Conservation (phyloP, 345 rosid genomes). For the Eucalyptus polyanthemos region DNA sequence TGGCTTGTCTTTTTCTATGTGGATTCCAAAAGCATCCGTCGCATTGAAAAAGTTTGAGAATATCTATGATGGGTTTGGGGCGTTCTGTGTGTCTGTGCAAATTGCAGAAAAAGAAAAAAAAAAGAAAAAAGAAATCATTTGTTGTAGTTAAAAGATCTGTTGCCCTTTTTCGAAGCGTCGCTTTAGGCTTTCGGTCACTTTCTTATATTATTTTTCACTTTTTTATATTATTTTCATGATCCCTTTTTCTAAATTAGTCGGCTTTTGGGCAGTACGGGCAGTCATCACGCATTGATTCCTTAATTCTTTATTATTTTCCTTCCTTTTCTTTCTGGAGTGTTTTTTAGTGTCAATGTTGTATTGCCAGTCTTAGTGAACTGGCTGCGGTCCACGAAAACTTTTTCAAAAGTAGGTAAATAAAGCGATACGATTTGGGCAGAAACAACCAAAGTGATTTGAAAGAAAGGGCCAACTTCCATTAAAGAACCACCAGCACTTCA, state of each 20-base stretch:
- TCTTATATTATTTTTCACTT: neutral
- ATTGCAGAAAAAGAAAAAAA: neutral
- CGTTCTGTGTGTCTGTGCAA: neutral
- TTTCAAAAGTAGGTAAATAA: neutral
- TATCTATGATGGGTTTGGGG: neutral
- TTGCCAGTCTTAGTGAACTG: neutral
- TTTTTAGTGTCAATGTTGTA: neutral
- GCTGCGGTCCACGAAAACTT: neutral
- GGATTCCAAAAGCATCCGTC: neutral
- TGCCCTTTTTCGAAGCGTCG: neutral
- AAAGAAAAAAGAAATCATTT: neutral
- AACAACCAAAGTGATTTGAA: neutral
- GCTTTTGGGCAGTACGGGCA: neutral
- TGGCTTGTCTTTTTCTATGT: neutral
- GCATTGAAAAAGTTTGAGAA: neutral
- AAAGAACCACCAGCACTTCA: neutral
- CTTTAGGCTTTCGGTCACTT: neutral
- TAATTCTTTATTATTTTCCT: neutral
- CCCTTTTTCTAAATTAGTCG: neutral
- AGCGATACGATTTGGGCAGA: neutral
- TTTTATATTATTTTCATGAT: neutral
- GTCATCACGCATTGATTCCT: neutral
- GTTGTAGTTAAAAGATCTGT: neutral
- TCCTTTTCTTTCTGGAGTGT: neutral
- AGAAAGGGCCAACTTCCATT: neutral